Conservation (phyloP, 2,329 filamentous ascomycete genomes). For the Cladosporium cucumerinum region DNA sequence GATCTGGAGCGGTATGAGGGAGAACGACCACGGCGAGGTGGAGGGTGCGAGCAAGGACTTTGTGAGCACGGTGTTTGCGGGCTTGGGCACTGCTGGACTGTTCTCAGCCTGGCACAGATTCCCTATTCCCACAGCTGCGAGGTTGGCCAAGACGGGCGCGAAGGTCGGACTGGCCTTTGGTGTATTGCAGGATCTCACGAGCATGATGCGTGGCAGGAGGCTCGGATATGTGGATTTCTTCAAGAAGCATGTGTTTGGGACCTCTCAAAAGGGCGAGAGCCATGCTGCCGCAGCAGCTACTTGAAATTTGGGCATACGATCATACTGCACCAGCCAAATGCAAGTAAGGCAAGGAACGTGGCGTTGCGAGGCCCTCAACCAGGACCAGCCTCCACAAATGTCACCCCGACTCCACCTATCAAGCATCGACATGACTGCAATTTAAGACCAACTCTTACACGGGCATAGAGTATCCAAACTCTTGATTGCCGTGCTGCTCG, state of each 20-base stretch:
- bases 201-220: constrained; percentile 65
- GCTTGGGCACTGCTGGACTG: constrained; percentile 75
- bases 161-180: constrained; percentile 78
- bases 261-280: neutral
- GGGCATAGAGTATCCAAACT: too few species aligned
- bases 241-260: constrained; percentile 28
- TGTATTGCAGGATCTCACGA: constrained; percentile 71
- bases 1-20: constrained; percentile 24
- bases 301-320: neutral
- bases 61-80: constrained; percentile 76
- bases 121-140: constrained; percentile 58
- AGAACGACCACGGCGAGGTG: constrained; percentile 33
- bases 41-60: constrained; percentile 60
- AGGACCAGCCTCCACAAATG: neutral
- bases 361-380: neutral
- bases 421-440: neutral
- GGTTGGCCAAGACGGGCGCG: constrained; percentile 75
- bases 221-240: constrained; percentile 70
- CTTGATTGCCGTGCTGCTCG: neutral
- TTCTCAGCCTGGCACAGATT: constrained; percentile 87
- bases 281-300: neutral
- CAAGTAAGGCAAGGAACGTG: neutral
- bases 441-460: neutral
- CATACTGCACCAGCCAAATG: neutral
- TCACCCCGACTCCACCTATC: neutral